These are phyloP conservation scores for Russula emetica DNA, from an alignment of 768 basidiomycete species.

Conservation along the genomic window DNA sequence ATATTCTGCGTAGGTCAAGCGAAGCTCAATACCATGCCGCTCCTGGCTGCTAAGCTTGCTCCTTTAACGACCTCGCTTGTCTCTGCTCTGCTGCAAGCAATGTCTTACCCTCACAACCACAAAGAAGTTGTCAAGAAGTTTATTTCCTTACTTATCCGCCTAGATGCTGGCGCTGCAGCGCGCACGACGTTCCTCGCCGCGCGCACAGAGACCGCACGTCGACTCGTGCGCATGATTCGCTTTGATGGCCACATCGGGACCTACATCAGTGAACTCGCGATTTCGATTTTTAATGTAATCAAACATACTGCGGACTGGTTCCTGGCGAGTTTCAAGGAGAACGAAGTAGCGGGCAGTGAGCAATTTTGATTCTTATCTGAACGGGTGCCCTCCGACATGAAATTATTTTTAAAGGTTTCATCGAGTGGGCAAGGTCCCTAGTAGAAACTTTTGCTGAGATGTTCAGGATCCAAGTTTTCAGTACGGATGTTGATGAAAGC, in stretches of 20 bases:
- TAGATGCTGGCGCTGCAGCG: constrained; percentile 75
- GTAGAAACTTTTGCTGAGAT: constrained; percentile 77
- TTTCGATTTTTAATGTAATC: constrained; percentile 90
- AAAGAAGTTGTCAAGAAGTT: constrained; percentile 71
- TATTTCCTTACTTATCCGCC: constrained; percentile 65
- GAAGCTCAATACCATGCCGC: constrained; percentile 54
- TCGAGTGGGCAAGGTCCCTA: constrained; percentile 89
- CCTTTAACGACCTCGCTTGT: constrained; percentile 65
- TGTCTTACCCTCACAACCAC: constrained; percentile 71
- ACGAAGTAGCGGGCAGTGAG: constrained; percentile 88
- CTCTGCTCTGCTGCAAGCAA: constrained; percentile 61
- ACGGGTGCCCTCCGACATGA: background rate
- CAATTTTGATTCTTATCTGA: constrained; percentile 22
- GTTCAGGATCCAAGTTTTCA: constrained; percentile 90
- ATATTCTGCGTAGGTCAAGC: constrained; percentile 45
- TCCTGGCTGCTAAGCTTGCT: constrained; percentile 55
- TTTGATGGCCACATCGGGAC: constrained; percentile 85
- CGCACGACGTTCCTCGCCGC: constrained; percentile 78
- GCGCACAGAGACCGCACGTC: constrained; percentile 67
- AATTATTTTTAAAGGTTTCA: constrained; percentile 60
- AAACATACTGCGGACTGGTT: constrained; percentile 99
- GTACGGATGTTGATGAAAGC: constrained; percentile 64
- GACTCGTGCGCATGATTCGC: constrained; percentile 77
- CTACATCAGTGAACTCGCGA: constrained; percentile 82
- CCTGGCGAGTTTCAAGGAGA: constrained; percentile 91